Evolutionary conservation across 495 filamentous ascomycete species (phyloP).

Genomic region (Penicillium salamii): DNA sequence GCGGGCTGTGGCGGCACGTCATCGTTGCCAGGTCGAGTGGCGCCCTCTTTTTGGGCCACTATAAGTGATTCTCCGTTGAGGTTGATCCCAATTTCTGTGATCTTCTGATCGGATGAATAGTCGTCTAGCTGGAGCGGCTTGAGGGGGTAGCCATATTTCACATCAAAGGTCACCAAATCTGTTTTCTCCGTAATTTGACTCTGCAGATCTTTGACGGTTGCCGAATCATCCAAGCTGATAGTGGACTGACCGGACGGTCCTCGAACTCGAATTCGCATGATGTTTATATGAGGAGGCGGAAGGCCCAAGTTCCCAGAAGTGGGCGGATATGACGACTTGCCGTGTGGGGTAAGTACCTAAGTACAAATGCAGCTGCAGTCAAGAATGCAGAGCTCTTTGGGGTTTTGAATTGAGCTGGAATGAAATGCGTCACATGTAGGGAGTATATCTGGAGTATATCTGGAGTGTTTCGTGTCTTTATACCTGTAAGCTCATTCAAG

Average conservation of each 20-base stretch:
- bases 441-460: too few species aligned
- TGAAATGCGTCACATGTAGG: too few species aligned
- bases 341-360: constrained; percentile 15
- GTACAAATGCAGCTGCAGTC: too few species aligned
- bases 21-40: constrained; percentile 12
- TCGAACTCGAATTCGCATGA: constrained; percentile 62
- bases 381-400: too few species aligned
- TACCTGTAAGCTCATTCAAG: too few species aligned
- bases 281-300: not conserved
- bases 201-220: constrained; percentile 63
- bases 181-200: constrained; percentile 54
- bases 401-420: too few species aligned
- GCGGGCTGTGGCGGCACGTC: constrained; percentile 17
- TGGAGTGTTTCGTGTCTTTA: too few species aligned
- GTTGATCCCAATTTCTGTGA: constrained; percentile 59
- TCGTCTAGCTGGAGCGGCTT: constrained; percentile 61
- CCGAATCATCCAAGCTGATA: constrained; percentile 60
- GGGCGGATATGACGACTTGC: constrained; percentile 13
- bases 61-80: constrained; percentile 82
- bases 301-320: constrained; percentile 3
- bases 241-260: constrained; percentile 60
- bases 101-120: constrained; percentile 39
- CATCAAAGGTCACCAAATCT: constrained; percentile 53
- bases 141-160: constrained; percentile 84
- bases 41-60: constrained; percentile 50